Percentiles rank a stretch among this genome's conserved stretches.
These are phyloP conservation scores for Striga hermonthica DNA, from an alignment of 305 asterid genomes.

Conservation along the genomic window DNA sequence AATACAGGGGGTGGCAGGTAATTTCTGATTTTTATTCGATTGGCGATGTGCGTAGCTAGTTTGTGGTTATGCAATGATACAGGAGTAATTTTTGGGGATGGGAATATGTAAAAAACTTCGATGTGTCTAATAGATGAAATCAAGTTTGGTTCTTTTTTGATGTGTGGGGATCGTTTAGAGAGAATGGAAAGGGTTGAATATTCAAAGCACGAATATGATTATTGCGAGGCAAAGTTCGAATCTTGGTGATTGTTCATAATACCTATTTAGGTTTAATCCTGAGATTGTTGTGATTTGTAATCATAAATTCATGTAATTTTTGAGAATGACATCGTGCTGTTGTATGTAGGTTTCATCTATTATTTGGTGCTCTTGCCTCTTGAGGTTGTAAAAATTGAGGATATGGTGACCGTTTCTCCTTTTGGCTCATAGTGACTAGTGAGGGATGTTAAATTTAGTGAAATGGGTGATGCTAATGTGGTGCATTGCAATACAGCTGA, in stretches of 20 bases:
- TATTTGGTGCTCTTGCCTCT: no score
- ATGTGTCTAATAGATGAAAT: slow-evolving; percentile 30
- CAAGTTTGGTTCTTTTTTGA: slow-evolving; percentile 1
- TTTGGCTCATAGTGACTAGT: not conserved
- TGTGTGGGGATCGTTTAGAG: not conserved
- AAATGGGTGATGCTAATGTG: not conserved
- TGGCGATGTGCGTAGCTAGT: slow-evolving; percentile 28
- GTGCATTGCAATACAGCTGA: not conserved
- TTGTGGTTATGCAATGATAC: slow-evolving; percentile 25
- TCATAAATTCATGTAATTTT: no score
- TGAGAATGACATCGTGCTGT: not conserved
- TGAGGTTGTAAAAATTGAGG: slow-evolving; percentile 9
- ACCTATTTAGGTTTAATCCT: slow-evolving; percentile 1
- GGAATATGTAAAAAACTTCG: slow-evolving; percentile 25
- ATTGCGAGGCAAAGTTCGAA: not conserved
- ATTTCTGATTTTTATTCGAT: not conserved
- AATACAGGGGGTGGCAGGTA: slow-evolving; percentile 9
- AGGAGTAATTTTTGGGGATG: slow-evolving; percentile 22
- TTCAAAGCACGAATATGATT: no score
- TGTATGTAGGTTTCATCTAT: not conserved
- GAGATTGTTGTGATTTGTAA: not conserved
- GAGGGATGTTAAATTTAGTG: slow-evolving; percentile 1
- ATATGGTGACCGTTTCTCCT: not conserved
- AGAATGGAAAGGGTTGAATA: no score
- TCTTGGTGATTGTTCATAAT: slow-evolving; percentile 8